Evolutionary conservation across 1,284 basidiomycete genomes (phyloP).

Genomic region (Sanghuangporus baumii): DNA sequence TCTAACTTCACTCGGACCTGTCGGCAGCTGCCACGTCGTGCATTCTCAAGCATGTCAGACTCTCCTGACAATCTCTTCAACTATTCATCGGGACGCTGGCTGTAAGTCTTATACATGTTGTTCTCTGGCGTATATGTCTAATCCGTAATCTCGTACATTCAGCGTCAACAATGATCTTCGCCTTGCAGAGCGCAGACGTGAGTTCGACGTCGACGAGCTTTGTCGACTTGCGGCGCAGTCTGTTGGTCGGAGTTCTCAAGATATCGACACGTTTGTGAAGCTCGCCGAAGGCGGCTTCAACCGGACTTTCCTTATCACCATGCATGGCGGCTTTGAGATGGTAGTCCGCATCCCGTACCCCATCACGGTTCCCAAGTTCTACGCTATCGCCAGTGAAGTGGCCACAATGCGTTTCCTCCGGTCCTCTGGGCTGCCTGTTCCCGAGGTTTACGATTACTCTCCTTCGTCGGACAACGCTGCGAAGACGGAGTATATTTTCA

Average conservation of each 20-base stretch:
- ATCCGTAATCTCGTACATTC: conserved; percentile 13
- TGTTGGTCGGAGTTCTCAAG: conserved; percentile 25
- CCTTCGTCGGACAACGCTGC: conserved; percentile 42
- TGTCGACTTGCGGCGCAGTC: conserved; percentile 23
- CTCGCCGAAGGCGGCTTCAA: conserved; percentile 42
- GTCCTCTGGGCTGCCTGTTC: conserved; percentile 39
- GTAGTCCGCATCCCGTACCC: conserved; percentile 46
- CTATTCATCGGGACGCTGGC: conserved; percentile 32
- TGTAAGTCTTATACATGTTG: conserved; percentile 17
- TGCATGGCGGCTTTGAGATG: conserved; percentile 38
- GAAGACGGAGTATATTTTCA: conserved; percentile 46
- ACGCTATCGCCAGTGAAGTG: conserved; percentile 45
- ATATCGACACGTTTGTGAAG: conserved; percentile 33
- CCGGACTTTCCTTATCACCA: conserved; percentile 40
- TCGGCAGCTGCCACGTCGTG: not conserved
- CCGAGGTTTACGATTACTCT: conserved; percentile 47
- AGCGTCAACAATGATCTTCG: conserved; percentile 20
- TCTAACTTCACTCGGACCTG: too few relatives aligned
- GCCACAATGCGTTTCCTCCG: conserved; percentile 45
- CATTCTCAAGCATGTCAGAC: conserved; percentile 23
- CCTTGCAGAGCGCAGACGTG: conserved; percentile 19
- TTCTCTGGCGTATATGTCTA: conserved; percentile 18
- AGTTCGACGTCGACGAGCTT: conserved; percentile 20
- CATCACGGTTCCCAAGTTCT: conserved; percentile 36
- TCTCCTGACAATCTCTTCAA: conserved; percentile 34